Evolutionary conservation across 768 basidiomycete genomes (phyloP), one percentile per base, ranked within the genome.

Genomic region (Sporobolomyces phaffii): DNA sequence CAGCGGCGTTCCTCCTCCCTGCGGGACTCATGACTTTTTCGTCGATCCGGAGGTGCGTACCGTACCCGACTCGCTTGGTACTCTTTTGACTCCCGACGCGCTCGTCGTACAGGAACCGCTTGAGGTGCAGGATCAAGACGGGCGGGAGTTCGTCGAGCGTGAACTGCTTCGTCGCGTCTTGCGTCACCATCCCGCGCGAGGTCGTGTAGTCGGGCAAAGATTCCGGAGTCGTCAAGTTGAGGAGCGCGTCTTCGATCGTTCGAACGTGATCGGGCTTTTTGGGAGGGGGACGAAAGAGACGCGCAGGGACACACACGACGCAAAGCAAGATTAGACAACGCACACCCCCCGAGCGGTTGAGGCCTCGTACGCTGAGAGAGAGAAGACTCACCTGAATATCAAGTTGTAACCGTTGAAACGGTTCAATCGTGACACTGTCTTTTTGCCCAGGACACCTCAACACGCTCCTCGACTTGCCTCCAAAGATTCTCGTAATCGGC

Each of bases 401-500:
- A 9, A 99, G 80, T 66, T 89, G 82, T 22, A 99, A 77, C 10
- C 88, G 86, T 65, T 91, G 84, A 86, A 92, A 97, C 60, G 92
- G 92, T 77, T 97, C 93, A 20, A 93, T 83, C 29, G 90, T 84
- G 29, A 89, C 86, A 2, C 87, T 89, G 75, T 97, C 93, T 71
- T 82, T 82, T 70, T 86, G 86, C 18, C 87, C 85, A 1, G 90
- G 90, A 10, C 86, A 86, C 44, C 84, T 84, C 3, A 97, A 80
- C 1, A 89, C 87, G 28, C 89, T 89, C 24, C 91, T 85, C 78
- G 92, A 87, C 75, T 89, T 90, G 38, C 94, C 92, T 33, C 92
- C 91, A 73, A 99, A 99, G 64, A 99, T 89, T 29, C 87, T 81
- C 0, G 90, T 89, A 58, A 99, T 88, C 0, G 92, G 88, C 4